Percentiles rank a stretch among this genome's conserved stretches.
These are phyloP conservation scores for Phytophthora foliorum DNA, from an alignment of 352 stramenopile species.

Conservation along the genomic window DNA sequence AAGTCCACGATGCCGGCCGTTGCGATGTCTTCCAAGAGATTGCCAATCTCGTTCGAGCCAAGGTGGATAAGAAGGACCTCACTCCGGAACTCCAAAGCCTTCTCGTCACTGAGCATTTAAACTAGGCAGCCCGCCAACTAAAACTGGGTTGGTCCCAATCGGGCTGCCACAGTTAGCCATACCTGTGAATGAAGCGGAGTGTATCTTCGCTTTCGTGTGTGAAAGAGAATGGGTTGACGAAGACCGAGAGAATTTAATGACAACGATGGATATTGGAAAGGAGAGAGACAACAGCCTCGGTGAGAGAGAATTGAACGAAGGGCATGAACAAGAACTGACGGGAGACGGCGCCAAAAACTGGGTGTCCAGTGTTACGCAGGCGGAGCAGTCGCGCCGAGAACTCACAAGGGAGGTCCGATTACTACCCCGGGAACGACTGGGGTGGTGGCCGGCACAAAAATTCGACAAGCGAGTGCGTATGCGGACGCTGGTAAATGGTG, in stretches of 20 bases:
- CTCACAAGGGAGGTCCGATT: neutral
- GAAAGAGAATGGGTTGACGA: too few species aligned
- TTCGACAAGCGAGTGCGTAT: conserved; percentile 3
- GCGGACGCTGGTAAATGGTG: neutral
- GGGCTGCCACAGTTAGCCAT: conserved; percentile 17
- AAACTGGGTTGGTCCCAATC: conserved; percentile 14
- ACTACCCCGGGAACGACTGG: neutral
- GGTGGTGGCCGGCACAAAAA: conserved; percentile 2
- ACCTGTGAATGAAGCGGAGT: too few species aligned
- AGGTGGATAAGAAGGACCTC: neutral
- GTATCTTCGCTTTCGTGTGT: too few species aligned
- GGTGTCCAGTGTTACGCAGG: too few species aligned
- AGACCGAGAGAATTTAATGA: too few species aligned
- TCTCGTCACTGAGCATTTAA: neutral
- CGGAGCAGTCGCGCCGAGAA: too few species aligned
- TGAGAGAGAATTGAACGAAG: too few species aligned
- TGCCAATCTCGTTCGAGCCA: neutral
- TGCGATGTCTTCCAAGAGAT: conserved; percentile 4
- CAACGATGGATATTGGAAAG: too few species aligned
- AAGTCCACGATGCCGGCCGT: neutral
- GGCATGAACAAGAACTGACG: too few species aligned
- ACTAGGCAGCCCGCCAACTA: conserved; percentile 11
- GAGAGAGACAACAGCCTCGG: too few species aligned
- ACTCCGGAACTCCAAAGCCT: too few species aligned
- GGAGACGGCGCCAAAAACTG: neutral